phyloP scores from a whole-genome alignment of 2,329 filamentous ascomycete species.

The Hymenoscyphus repandus region DNA sequence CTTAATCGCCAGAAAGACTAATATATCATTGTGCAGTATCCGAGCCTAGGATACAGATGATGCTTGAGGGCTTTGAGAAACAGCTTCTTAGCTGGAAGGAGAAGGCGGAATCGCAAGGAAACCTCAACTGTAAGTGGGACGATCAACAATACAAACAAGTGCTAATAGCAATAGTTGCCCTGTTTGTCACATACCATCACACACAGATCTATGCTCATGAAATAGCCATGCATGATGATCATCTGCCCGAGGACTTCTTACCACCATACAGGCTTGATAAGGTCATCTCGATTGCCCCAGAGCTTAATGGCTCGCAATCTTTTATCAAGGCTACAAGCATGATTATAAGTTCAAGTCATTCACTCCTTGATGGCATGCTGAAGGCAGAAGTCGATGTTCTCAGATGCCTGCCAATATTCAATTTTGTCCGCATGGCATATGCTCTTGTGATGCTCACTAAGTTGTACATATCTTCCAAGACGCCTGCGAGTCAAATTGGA shows the following conservation, averaged over 20 bases:
- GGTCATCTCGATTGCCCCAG: slow-evolving; percentile 17
- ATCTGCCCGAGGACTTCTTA: slow-evolving; percentile 43
- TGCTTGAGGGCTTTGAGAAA: slow-evolving; percentile 45
- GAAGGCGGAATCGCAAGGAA: slow-evolving; percentile 30
- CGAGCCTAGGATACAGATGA: slow-evolving; percentile 46
- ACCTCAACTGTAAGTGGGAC: slow-evolving; percentile 13
- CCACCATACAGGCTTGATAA: slow-evolving; percentile 23
- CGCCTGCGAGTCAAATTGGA: slow-evolving; percentile 57
- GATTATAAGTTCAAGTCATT: slow-evolving; percentile 45
- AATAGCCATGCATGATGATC: slow-evolving; percentile 49
- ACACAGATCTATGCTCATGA: slow-evolving; percentile 52
- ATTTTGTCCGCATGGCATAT: slow-evolving; percentile 46
- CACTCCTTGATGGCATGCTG: slow-evolving; percentile 43
- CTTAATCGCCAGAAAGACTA: neutral
- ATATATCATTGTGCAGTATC: slow-evolving; percentile 29
- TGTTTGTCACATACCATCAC: slow-evolving; percentile 40
- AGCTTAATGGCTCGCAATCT: slow-evolving; percentile 32
- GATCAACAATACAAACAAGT: neutral
- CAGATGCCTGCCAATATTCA: slow-evolving; percentile 42
- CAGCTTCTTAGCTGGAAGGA: slow-evolving; percentile 40
- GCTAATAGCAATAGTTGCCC: slow-evolving; percentile 11
- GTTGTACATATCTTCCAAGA: slow-evolving; percentile 52
- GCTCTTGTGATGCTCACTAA: slow-evolving; percentile 50
- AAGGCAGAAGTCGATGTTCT: slow-evolving; percentile 38
- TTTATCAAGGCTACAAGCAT: slow-evolving; percentile 45